A percentile compares a stretch with the other conserved stretches of the same genome.
phyloP scores from a whole-genome alignment of 495 filamentous ascomycete genomes.

The Aspergillus sparsus region DNA sequence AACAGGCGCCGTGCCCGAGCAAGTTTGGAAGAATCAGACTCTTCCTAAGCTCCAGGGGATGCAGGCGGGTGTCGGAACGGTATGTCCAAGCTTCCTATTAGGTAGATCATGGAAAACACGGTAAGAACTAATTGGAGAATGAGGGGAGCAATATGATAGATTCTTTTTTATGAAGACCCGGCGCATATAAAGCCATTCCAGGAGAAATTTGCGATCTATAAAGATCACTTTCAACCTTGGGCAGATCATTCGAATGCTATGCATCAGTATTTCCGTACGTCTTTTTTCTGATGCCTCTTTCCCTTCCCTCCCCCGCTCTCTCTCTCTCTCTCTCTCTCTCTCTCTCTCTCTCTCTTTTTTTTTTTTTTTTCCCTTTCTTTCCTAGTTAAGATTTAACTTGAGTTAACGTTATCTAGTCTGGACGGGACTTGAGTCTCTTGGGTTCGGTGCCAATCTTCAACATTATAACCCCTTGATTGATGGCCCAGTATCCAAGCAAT shows the following conservation, averaged over 20 bases:
- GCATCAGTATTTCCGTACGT: constrained; percentile 55
- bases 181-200: constrained; percentile 41
- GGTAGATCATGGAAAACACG: background rate
- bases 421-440: constrained; percentile 53
- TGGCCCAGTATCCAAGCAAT: constrained; percentile 43
- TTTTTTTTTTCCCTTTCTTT: background rate
- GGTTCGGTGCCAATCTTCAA: constrained; percentile 57
- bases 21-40: constrained; percentile 48
- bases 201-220: constrained; percentile 48
- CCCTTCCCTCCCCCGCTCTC: background rate
- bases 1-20: constrained; percentile 36
- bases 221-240: constrained; percentile 50
- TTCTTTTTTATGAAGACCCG: constrained; percentile 57
- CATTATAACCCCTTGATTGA: constrained; percentile 58
- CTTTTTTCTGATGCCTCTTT: background rate
- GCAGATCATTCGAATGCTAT: constrained; percentile 56
- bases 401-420: constrained; percentile 37
- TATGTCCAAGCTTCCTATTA: constrained; percentile 18
- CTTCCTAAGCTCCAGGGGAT: constrained; percentile 47
- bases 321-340: background rate
- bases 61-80: constrained; percentile 51
- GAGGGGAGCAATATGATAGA: constrained; percentile 23
- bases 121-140: constrained; percentile 10
- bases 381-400: constrained; percentile 10
- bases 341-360: too few relatives aligned